Evolutionary conservation across 331 rosid genomes (phyloP).

Genomic region (Malus hybrid): DNA sequence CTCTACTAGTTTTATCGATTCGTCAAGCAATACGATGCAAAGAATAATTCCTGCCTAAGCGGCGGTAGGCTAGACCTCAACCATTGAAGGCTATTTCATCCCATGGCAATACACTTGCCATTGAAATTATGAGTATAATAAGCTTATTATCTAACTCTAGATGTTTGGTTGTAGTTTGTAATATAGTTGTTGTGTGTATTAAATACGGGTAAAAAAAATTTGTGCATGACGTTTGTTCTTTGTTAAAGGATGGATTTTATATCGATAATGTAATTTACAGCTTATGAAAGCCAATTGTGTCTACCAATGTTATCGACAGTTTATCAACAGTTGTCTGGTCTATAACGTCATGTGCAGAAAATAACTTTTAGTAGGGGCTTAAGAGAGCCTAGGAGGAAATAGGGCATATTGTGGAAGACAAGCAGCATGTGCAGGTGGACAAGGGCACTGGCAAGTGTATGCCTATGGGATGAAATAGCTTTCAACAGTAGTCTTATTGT

Average conservation of each 20-base stretch:
- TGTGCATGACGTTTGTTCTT: neutral
- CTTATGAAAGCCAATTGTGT: too few species aligned
- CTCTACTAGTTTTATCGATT: neutral
- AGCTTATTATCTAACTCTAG: neutral
- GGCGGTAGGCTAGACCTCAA: too few species aligned
- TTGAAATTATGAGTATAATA: too few species aligned
- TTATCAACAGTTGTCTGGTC: too few species aligned
- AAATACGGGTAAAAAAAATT: rapidly evolving
- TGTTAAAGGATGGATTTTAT: too few species aligned
- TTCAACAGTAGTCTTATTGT: too few species aligned
- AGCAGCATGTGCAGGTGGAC: constrained; percentile 16
- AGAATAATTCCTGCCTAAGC: too few species aligned
- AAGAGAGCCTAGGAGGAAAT: neutral
- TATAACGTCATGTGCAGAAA: too few species aligned
- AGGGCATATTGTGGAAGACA: constrained; percentile 1
- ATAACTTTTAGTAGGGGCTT: neutral
- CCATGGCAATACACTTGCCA: too few species aligned
- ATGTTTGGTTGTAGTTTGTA: neutral
- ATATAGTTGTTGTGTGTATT: neutral
- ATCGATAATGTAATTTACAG: too few species aligned
- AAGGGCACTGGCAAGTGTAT: constrained; percentile 6
- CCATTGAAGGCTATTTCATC: too few species aligned
- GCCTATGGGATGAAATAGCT: neutral
- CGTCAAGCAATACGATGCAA: neutral
- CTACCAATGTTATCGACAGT: neutral